Conservation (phyloP, 495 filamentous ascomycete species). For the Xylaria castorea region DNA sequence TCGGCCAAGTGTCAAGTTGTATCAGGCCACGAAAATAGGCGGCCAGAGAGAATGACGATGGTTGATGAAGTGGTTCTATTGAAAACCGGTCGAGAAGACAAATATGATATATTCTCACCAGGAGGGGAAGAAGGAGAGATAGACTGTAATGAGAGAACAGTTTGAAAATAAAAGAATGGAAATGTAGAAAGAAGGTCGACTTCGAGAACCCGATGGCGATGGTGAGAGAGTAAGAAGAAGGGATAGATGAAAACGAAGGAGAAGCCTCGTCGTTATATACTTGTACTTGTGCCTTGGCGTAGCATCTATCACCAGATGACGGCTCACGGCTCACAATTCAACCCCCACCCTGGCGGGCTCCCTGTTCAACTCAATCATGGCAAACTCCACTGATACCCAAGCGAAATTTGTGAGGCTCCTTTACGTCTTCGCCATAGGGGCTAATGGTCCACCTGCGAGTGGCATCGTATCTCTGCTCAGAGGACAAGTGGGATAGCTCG, state of each 20-base stretch:
- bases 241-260: neutral
- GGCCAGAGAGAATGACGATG: neutral
- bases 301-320: neutral
- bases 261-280: constrained; percentile 35
- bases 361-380: too few species aligned
- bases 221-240: constrained; percentile 22
- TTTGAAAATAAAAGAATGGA: constrained; percentile 23
- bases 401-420: constrained; percentile 16
- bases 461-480: neutral
- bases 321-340: constrained; percentile 2
- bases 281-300: constrained; percentile 12
- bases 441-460: neutral
- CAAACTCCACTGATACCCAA: neutral
- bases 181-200: constrained; percentile 25
- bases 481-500: neutral
- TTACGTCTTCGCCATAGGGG: neutral
- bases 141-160: constrained; percentile 27
- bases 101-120: constrained; percentile 34
- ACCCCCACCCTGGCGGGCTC: neutral
- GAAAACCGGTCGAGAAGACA: constrained; percentile 1
- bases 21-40: neutral
- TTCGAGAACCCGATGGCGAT: constrained; percentile 35
- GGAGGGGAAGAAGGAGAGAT: constrained; percentile 32
- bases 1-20: neutral
- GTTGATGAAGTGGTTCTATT: constrained; percentile 15